Percentiles rank a stretch among this genome's conserved stretches.
Conservation (phyloP, 2,329 filamentous ascomycete species). For the Podosphaera fusca region DNA sequence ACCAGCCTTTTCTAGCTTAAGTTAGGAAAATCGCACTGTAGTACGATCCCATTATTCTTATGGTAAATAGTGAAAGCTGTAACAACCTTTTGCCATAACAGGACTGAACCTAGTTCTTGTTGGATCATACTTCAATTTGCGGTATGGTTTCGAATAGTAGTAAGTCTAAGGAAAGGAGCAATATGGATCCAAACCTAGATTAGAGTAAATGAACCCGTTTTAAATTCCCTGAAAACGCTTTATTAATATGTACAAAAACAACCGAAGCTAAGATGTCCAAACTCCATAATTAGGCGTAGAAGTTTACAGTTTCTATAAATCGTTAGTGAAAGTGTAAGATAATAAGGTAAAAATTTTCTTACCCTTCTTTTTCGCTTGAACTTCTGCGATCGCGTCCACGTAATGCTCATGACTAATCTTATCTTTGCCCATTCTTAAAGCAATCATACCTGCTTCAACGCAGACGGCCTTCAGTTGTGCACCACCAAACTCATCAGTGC, state of each 20-base stretch:
- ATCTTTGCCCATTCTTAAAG: slow-evolving; percentile 74
- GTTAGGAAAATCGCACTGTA: no score
- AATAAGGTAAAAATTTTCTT: not conserved
- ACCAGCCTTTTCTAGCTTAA: no score
- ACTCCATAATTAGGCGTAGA: slow-evolving; percentile 1
- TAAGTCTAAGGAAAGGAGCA: no score
- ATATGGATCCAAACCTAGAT: no score
- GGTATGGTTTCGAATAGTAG: no score
- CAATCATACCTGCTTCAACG: slow-evolving; percentile 98
- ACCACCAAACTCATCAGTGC: slow-evolving; percentile 94
- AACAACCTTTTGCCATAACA: no score
- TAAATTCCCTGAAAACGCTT: not conserved
- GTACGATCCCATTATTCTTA: no score
- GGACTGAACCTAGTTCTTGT: no score
- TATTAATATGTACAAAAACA: not conserved
- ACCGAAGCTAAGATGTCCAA: not conserved
- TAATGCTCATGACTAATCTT: slow-evolving; percentile 98
- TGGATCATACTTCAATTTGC: no score
- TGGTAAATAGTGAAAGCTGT: no score
- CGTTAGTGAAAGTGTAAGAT: not conserved
- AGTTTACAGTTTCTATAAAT: slow-evolving; percentile 2
- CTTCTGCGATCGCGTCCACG: slow-evolving; percentile 91
- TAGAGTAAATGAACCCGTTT: not conserved
- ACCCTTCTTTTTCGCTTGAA: slow-evolving; percentile 27
- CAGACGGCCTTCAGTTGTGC: slow-evolving; percentile 96